phyloP scores from a whole-genome alignment of 108 stramenopile species.

The Fragilariopsis cylindrus region DNA sequence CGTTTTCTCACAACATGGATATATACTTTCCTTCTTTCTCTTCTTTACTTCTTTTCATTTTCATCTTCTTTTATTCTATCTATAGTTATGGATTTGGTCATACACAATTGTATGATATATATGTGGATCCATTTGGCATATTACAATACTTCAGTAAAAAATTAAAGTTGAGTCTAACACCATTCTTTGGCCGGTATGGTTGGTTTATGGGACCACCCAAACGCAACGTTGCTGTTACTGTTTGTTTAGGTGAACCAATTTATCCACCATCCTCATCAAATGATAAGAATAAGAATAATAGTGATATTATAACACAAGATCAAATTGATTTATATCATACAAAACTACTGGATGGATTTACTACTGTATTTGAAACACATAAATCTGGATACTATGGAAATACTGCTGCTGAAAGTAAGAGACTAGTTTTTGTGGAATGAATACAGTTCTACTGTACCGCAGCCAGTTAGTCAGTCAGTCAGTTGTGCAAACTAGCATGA shows the following conservation, averaged over 20 bases:
- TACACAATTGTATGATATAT: conserved; percentile 49
- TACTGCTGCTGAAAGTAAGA: not conserved
- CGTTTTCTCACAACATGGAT: too few relatives aligned
- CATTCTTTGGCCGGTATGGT: conserved; percentile 62
- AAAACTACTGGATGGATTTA: conserved; percentile 51
- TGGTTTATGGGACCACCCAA: conserved; percentile 73
- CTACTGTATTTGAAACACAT: conserved; percentile 60
- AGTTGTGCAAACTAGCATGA: too few relatives aligned
- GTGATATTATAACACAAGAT: conserved; percentile 43
- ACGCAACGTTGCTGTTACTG: conserved; percentile 36
- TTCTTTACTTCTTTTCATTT: too few relatives aligned
- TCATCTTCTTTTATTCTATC: too few relatives aligned
- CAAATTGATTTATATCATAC: conserved; percentile 64
- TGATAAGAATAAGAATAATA: conserved; percentile 9
- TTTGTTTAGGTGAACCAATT: conserved; percentile 65
- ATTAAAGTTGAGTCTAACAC: conserved; percentile 41
- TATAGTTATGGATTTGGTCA: conserved; percentile 63
- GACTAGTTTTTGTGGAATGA: not conserved
- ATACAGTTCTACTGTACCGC: too few relatives aligned
- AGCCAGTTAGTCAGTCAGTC: too few relatives aligned
- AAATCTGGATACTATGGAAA: conserved; percentile 50
- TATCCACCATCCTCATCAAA: conserved; percentile 31
- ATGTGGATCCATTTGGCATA: conserved; percentile 70
- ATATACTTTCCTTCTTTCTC: too few relatives aligned
- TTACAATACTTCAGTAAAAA: conserved; percentile 42